Base-by-base conservation (phyloP, 108 stramenopile species). In the Cyclotella cryptica region DNA sequence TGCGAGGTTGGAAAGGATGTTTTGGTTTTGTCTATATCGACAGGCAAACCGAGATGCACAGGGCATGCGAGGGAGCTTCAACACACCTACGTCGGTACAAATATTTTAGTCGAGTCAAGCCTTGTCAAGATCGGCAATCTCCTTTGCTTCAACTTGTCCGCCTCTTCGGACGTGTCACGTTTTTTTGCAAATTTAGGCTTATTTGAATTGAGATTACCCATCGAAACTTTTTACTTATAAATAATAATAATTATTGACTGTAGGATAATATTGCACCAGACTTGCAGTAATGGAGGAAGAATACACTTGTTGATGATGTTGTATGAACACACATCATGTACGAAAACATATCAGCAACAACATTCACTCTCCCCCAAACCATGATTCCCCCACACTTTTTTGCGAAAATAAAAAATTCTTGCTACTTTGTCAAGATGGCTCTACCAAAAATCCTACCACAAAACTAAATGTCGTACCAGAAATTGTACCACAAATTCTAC, bases 91-190 rank as follows among this genome's bases (percentile, higher is more conserved):
- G 35, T 35, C 6, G 35, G 9, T n/a, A n/a, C n/a, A 49, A 3
- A 21, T 27, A 24, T 58, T 58, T 58, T 6, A 24, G 57, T 58
- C 57, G 57, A 58, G 61, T 63, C 61, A 18, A 41, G 12, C 39
- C 8, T 15, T 30, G 15, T 13, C 39, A 63, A 63, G 61, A 63
- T 63, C 61, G 61, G n/a, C 39, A 63, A 19, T n/a, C 18, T 41
- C 30, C 12, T 63, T 35, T 3, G 21, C 35, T 63, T 63, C 61
- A 63, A 63, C 61, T 63, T 39, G 22, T 4, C 4, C 26, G 57
- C 35, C 35, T 4, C 13, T 27, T 4, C 21, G 24, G 27, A 27
- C 27, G 57, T 24, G 22, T 58, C 2, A n/a, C 57, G 1, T 6
- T 35, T 35, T 35, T 35, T 35, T 35, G 4, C 35, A 35, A 5